A percentile compares a stretch with the other conserved stretches of the same genome.
phyloP scores from a whole-genome alignment of 2,329 filamentous ascomycete genomes.

The Dactylonectria macrodidyma region DNA sequence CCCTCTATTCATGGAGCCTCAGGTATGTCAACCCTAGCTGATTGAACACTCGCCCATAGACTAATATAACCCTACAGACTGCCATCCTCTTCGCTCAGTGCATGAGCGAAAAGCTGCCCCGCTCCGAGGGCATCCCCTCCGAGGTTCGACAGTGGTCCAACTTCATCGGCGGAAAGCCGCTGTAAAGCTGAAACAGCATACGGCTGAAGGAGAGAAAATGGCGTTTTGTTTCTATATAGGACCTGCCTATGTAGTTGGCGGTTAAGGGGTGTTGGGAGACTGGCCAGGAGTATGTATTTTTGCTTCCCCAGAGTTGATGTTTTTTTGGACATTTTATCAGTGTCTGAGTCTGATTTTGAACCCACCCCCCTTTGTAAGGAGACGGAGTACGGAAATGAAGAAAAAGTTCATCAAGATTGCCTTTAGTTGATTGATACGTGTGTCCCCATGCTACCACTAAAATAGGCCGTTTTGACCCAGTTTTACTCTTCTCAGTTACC shows the following conservation, averaged over 20 bases:
- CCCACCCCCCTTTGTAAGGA: slow-evolving; percentile 37
- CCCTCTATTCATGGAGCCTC: slow-evolving; percentile 97
- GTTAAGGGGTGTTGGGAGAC: slow-evolving; percentile 22
- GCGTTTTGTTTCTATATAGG: slow-evolving; percentile 43
- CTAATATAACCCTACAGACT: slow-evolving; percentile 72
- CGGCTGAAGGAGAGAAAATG: slow-evolving; percentile 29
- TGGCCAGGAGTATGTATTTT: slow-evolving; percentile 17
- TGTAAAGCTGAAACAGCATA: slow-evolving; percentile 64
- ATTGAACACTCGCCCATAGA: slow-evolving; percentile 18
- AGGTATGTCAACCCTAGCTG: slow-evolving; percentile 72
- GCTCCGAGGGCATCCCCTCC: slow-evolving; percentile 86
- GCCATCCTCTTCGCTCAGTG: slow-evolving; percentile 96
- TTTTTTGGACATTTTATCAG: slow-evolving; percentile 23
- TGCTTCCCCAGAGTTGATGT: slow-evolving; percentile 26
- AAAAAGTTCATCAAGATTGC: slow-evolving; percentile 15
- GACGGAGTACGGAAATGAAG: slow-evolving; percentile 42
- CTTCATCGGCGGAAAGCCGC: slow-evolving; percentile 89
- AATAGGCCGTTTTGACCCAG: too few species aligned
- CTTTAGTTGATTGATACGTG: neutral
- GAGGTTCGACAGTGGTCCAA: slow-evolving; percentile 97
- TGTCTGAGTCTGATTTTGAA: slow-evolving; percentile 27
- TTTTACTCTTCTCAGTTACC: too few species aligned
- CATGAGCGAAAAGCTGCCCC: slow-evolving; percentile 96
- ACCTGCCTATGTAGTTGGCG: slow-evolving; percentile 4
- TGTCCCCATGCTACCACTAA: too few species aligned